A percentile compares a stretch with the other conserved stretches of the same genome.
phyloP scores from a whole-genome alignment of 2,329 filamentous ascomycete genomes.

The Boeremia exigua region DNA sequence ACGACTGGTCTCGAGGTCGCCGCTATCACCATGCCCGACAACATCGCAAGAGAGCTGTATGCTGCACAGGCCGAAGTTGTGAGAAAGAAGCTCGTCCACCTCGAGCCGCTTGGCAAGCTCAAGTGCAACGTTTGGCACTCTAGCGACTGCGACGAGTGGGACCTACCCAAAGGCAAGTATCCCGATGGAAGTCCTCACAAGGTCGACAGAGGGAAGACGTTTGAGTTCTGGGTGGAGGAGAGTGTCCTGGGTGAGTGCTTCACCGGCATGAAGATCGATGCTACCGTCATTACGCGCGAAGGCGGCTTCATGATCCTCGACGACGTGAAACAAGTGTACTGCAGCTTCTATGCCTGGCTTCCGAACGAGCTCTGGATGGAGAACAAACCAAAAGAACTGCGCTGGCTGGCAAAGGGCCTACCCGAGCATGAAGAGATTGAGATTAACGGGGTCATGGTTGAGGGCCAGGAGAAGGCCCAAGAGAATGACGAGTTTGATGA shows the following conservation, averaged over 20 bases:
- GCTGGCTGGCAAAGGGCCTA: slow-evolving; percentile 30
- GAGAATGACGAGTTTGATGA: slow-evolving; percentile 25
- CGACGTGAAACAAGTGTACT: slow-evolving; percentile 46
- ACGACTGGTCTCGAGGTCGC: slow-evolving; percentile 48
- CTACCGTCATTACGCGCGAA: slow-evolving; percentile 32
- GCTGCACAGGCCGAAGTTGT: slow-evolving; percentile 38
- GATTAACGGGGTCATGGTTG: slow-evolving; percentile 10
- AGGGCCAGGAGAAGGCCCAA: slow-evolving; percentile 20
- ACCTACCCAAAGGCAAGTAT: slow-evolving; percentile 44
- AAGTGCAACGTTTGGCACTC: slow-evolving; percentile 58
- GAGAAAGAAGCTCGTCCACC: slow-evolving; percentile 46
- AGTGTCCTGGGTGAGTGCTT: slow-evolving; percentile 63
- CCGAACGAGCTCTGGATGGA: slow-evolving; percentile 52
- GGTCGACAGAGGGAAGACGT: slow-evolving; percentile 47
- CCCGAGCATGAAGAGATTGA: slow-evolving; percentile 25
- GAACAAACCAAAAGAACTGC: slow-evolving; percentile 36
- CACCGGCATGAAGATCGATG: slow-evolving; percentile 61
- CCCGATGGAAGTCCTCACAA: slow-evolving; percentile 27
- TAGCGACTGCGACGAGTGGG: slow-evolving; percentile 48
- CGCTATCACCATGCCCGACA: slow-evolving; percentile 57
- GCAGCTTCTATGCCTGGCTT: slow-evolving; percentile 54
- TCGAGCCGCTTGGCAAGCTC: slow-evolving; percentile 61
- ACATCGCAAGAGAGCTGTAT: slow-evolving; percentile 57
- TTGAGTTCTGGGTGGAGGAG: slow-evolving; percentile 72
- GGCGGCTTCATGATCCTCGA: slow-evolving; percentile 45